Percentiles rank a stretch among this genome's conserved stretches.
Evolutionary conservation across 2,329 filamentous ascomycete genomes (phyloP).

Genomic region (Xylaria sp.): DNA sequence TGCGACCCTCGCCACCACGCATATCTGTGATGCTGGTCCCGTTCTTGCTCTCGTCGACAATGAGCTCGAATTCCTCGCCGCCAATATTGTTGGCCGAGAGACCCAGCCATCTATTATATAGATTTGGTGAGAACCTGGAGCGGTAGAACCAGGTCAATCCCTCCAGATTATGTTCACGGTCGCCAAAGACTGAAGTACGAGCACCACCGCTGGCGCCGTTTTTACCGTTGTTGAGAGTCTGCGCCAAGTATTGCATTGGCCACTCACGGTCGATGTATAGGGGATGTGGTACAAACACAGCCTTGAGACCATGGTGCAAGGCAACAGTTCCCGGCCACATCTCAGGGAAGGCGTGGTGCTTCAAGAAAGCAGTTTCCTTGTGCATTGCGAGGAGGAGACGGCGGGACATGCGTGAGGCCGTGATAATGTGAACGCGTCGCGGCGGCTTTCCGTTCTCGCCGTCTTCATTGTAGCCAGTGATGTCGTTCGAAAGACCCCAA

Average conservation of each 20-base stretch:
- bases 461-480: slow-evolving; percentile 82
- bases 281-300: slow-evolving; percentile 71
- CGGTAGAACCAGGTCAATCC: slow-evolving; percentile 95
- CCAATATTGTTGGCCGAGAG: slow-evolving; percentile 81
- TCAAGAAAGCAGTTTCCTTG: slow-evolving; percentile 83
- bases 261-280: slow-evolving; percentile 88
- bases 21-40: slow-evolving; percentile 62
- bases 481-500: slow-evolving; percentile 84
- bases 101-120: slow-evolving; percentile 89
- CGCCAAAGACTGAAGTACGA: slow-evolving; percentile 78
- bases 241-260: slow-evolving; percentile 81
- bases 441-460: slow-evolving; percentile 69
- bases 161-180: slow-evolving; percentile 87
- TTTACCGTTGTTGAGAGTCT: slow-evolving; percentile 80
- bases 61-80: slow-evolving; percentile 78
- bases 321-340: slow-evolving; percentile 94
- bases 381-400: slow-evolving; percentile 89
- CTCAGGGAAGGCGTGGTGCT: slow-evolving; percentile 92
- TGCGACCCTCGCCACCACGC: slow-evolving; percentile 79
- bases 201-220: slow-evolving; percentile 80
- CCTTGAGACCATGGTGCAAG: slow-evolving; percentile 72
- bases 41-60: slow-evolving; percentile 62
- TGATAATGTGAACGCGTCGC: slow-evolving; percentile 88
- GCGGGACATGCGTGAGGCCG: slow-evolving; percentile 83
- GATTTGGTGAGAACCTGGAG: slow-evolving; percentile 79